Evolutionary conservation across 345 rosid genomes (phyloP).

Genomic region (Eucalyptus sp.): DNA sequence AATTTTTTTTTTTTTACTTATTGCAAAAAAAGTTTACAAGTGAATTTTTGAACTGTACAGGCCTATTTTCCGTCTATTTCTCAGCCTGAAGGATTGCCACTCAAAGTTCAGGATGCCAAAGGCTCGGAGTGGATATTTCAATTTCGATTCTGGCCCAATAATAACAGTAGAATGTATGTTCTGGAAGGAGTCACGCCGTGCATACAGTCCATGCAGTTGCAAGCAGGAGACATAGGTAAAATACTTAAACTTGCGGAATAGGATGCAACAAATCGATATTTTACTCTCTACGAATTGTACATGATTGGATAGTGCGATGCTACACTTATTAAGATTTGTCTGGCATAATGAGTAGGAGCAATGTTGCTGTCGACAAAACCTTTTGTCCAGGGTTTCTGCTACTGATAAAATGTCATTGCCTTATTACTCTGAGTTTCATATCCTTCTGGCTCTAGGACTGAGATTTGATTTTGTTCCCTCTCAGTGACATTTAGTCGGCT

Average conservation of each 20-base stretch:
- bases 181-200: constrained; percentile 91
- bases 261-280: neutral
- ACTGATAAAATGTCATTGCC: neutral
- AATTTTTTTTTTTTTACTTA: neutral
- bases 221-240: constrained; percentile 95
- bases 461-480: neutral
- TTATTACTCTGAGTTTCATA: neutral
- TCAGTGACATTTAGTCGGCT: constrained; percentile 86
- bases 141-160: constrained; percentile 95
- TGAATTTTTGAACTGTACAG: constrained; percentile 16
- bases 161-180: constrained; percentile 88
- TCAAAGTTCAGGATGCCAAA: constrained; percentile 81
- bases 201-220: constrained; percentile 88
- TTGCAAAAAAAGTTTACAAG: neutral
- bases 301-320: neutral
- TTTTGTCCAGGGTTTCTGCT: neutral
- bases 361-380: neutral
- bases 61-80: constrained; percentile 81
- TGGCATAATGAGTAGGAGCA: neutral
- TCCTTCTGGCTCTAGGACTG: constrained; percentile 1
- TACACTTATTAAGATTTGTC: neutral
- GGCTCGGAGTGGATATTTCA: constrained; percentile 96
- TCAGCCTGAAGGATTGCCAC: constrained; percentile 86
- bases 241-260: neutral
- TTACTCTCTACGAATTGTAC: neutral